A percentile compares a stretch with the other conserved stretches of the same genome.
Evolutionary conservation across 1,284 basidiomycete species (phyloP).

Genomic region (Malassezia sympodialis): DNA sequence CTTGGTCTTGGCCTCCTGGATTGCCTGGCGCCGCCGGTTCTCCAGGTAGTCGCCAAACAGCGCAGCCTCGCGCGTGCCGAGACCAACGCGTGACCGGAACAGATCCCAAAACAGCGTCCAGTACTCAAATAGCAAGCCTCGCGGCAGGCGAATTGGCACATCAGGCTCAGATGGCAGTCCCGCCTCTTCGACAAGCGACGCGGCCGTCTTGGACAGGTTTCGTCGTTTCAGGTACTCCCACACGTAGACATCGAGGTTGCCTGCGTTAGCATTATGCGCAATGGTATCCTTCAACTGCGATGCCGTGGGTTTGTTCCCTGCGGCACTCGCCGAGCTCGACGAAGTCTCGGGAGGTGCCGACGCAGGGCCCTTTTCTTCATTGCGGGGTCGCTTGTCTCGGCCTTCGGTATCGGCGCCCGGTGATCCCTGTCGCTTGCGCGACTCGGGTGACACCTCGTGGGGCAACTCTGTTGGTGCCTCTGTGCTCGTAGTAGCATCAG

Average conservation of each 20-base stretch:
- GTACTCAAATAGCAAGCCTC: constrained; percentile 45
- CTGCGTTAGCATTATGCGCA: constrained; percentile 5
- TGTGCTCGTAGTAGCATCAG: background rate
- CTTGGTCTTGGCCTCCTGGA: constrained; percentile 13
- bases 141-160: constrained; percentile 37
- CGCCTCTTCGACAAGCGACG: constrained; percentile 35
- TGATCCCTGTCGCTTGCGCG: constrained; percentile 4
- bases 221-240: constrained; percentile 46
- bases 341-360: background rate
- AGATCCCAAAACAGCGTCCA: constrained; percentile 48
- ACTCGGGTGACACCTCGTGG: background rate
- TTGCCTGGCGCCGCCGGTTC: constrained; percentile 28
- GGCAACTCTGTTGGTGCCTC: background rate
- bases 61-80: constrained; percentile 30
- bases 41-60: constrained; percentile 38
- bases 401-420: background rate
- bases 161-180: constrained; percentile 38
- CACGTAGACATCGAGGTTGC: constrained; percentile 41
- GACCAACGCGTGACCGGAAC: constrained; percentile 36
- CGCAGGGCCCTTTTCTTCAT: background rate
- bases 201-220: constrained; percentile 33
- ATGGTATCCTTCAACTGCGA: background rate
- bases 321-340: background rate
- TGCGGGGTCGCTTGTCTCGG: constrained; percentile 6
- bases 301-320: background rate